Evolutionary conservation across 2,329 filamentous ascomycete species (phyloP).

Genomic region (Colletotrichum kahawae): DNA sequence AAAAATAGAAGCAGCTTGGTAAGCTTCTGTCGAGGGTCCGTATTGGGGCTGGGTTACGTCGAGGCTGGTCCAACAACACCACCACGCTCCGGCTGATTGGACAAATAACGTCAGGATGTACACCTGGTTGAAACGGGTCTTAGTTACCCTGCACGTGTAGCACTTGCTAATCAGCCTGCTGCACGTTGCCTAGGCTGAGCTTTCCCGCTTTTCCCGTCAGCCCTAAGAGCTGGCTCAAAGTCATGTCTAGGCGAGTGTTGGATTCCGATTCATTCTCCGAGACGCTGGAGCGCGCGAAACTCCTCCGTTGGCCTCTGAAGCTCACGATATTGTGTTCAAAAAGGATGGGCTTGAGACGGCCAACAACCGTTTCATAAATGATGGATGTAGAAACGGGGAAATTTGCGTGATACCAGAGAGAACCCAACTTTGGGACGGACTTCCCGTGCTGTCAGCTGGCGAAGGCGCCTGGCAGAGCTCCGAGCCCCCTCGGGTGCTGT

Average conservation of each 20-base stretch:
- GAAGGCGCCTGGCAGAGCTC: background rate
- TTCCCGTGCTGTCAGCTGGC: background rate
- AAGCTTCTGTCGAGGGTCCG: background rate
- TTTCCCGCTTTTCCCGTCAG: background rate
- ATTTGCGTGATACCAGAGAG: background rate
- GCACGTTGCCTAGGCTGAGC: background rate
- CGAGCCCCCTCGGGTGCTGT: background rate
- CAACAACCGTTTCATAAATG: background rate
- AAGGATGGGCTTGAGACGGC: background rate
- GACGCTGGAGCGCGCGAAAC: background rate
- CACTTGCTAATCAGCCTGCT: background rate
- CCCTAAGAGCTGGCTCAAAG: background rate
- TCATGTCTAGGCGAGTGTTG: background rate
- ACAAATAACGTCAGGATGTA: background rate
- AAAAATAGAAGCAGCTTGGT: constrained; percentile 23
- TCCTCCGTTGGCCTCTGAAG: background rate
- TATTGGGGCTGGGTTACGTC: background rate
- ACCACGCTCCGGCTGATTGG: constrained; percentile 4
- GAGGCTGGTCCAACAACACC: background rate
- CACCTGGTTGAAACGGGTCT: background rate
- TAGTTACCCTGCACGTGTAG: background rate
- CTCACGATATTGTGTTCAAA: background rate
- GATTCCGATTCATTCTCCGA: background rate
- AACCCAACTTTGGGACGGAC: background rate
- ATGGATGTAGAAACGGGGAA: background rate